Conservation (phyloP, 306 rosid genomes). For the Sicyos edulis region DNA sequence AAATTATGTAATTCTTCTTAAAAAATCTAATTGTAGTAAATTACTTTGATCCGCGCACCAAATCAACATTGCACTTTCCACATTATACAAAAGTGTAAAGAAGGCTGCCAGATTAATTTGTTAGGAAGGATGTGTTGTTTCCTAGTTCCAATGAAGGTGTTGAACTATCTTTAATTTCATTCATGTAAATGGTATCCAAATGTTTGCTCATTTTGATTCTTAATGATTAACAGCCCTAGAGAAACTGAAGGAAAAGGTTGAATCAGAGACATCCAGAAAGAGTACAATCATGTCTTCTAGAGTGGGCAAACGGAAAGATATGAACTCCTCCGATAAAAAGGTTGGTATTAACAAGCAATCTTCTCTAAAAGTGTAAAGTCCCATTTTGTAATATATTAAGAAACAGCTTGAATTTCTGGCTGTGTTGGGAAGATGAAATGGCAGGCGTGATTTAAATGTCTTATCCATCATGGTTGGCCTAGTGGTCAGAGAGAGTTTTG, state of each 20-base stretch:
- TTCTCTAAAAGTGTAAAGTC: background rate
- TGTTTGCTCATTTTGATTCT: background rate
- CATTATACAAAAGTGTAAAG: background rate
- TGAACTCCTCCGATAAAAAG: conserved; percentile 19
- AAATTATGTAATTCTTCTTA: background rate
- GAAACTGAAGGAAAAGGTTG: conserved; percentile 53
- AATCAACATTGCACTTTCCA: background rate
- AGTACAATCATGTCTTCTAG: conserved; percentile 33
- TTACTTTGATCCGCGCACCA: conserved; percentile 1
- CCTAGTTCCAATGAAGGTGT: background rate
- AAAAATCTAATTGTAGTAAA: background rate
- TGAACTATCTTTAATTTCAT: background rate
- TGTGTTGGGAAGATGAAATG: background rate
- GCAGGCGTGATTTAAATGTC: background rate
- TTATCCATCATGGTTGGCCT: too few relatives aligned
- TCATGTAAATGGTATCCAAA: background rate
- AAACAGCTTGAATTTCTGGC: background rate
- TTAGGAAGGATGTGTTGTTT: conserved; percentile 2
- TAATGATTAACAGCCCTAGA: conserved; percentile 45
- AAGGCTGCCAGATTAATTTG: background rate
- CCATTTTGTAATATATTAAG: background rate
- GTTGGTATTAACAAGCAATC: conserved; percentile 14
- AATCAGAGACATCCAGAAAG: conserved; percentile 46
- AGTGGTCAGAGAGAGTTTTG: too few relatives aligned
- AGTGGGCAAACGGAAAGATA: conserved; percentile 24